Conservation (phyloP, 2,329 filamentous ascomycete genomes). For the Aspergillus fumigatus region DNA sequence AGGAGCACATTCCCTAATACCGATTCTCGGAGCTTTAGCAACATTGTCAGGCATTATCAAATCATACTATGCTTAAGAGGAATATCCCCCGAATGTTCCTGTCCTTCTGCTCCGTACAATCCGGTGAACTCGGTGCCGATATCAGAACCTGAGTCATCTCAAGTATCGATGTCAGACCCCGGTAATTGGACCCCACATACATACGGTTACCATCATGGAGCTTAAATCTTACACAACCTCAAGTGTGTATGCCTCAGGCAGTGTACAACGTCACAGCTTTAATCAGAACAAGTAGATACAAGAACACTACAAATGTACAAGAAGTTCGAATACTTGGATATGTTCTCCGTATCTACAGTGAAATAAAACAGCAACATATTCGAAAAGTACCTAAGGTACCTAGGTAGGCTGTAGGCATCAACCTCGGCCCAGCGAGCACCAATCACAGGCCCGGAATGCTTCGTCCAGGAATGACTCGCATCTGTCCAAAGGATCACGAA, state of each 20-base stretch:
- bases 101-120: neutral
- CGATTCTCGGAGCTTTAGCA: neutral
- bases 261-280: neutral
- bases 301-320: too few relatives aligned
- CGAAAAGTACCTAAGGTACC: neutral
- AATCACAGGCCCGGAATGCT: slow-evolving; percentile 5
- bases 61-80: neutral
- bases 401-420: slow-evolving; percentile 1
- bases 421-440: slow-evolving; percentile 7
- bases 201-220: neutral
- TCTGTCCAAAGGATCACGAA: slow-evolving; percentile 14
- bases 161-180: neutral
- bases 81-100: neutral
- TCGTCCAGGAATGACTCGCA: neutral
- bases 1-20: neutral
- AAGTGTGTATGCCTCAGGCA: neutral
- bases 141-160: neutral
- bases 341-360: neutral
- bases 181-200: neutral
- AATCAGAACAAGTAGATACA: too few relatives aligned
- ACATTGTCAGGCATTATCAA: neutral
- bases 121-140: neutral
- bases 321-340: too few relatives aligned
- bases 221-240: neutral
- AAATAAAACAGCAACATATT: neutral